Percentiles rank a stretch among this genome's conserved stretches.
Conservation (phyloP, 176 grass and related monocot genomes). For the Thinopyrum elongatum region DNA sequence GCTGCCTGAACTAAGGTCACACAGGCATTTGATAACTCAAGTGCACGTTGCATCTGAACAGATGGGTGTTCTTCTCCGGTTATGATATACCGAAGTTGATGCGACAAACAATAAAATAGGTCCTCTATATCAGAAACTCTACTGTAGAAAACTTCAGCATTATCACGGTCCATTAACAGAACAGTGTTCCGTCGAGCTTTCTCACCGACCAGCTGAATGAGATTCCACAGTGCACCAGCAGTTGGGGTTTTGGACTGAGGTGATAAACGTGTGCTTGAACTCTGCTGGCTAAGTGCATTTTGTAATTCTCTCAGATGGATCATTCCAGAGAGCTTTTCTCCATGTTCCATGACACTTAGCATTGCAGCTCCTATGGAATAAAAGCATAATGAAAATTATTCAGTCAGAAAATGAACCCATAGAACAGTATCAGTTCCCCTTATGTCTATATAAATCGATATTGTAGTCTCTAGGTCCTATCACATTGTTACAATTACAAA, state of each 20-base stretch:
- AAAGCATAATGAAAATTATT: slow-evolving; percentile 18
- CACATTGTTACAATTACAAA: background rate
- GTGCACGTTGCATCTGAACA: slow-evolving; percentile 63
- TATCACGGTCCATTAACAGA: slow-evolving; percentile 97
- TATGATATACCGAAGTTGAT: slow-evolving; percentile 75
- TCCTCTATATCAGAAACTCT: slow-evolving; percentile 92
- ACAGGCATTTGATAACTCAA: slow-evolving; percentile 87
- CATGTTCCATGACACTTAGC: slow-evolving; percentile 94
- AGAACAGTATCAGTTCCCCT: background rate
- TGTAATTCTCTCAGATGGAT: slow-evolving; percentile 91
- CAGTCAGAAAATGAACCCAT: background rate
- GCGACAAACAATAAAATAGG: slow-evolving; percentile 81
- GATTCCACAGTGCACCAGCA: slow-evolving; percentile 76
- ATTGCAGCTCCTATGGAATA: slow-evolving; percentile 63
- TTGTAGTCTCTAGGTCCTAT: background rate
- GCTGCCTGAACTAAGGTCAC: slow-evolving; percentile 58
- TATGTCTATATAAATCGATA: background rate
- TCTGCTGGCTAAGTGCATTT: slow-evolving; percentile 63
- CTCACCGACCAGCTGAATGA: slow-evolving; percentile 97
- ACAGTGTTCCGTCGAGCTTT: slow-evolving; percentile 89
- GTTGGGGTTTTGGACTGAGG: slow-evolving; percentile 49
- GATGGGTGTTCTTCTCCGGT: slow-evolving; percentile 53
- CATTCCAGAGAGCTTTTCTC: slow-evolving; percentile 93
- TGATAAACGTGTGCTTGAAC: slow-evolving; percentile 36
- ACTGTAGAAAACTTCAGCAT: slow-evolving; percentile 98